These are phyloP conservation scores for Mycena polygramma DNA, from an alignment of 768 basidiomycete genomes.

Conservation along the genomic window DNA sequence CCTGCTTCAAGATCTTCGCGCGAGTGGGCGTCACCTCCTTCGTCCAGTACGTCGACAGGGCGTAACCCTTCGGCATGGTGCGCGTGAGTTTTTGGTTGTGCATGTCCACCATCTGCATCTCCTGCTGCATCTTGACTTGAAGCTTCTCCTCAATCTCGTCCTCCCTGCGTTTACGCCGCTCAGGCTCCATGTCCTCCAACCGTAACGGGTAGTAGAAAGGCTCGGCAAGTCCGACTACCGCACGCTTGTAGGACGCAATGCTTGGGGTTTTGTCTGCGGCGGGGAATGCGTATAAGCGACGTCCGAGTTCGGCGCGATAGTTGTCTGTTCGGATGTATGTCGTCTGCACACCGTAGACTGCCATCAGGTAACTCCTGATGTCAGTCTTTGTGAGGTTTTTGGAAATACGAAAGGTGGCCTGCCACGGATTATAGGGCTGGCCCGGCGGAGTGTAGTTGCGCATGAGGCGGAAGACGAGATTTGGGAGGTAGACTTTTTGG, in stretches of 20 bases:
- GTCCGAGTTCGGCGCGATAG: constrained; percentile 72
- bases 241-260: constrained; percentile 79
- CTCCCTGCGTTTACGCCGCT: constrained; percentile 67
- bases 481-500: constrained; percentile 90
- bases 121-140: constrained; percentile 54
- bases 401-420: constrained; percentile 95
- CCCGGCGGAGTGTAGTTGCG: constrained; percentile 84
- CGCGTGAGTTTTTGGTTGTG: constrained; percentile 51
- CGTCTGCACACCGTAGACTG: constrained; percentile 89
- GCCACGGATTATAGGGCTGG: constrained; percentile 91
- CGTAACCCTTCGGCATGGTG: constrained; percentile 48
- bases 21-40: constrained; percentile 32
- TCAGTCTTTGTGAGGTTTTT: constrained; percentile 93
- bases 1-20: constrained; percentile 34
- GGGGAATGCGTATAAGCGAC: constrained; percentile 31
- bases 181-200: constrained; percentile 79
- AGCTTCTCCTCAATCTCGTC: constrained; percentile 77
- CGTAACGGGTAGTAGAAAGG: constrained; percentile 95
- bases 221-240: constrained; percentile 90
- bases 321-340: constrained; percentile 98
- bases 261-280: constrained; percentile 52
- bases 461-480: constrained; percentile 85
- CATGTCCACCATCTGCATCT: constrained; percentile 53
- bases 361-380: constrained; percentile 84
- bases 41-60: constrained; percentile 28